Conservation (phyloP, 306 rosid species). For the Prunus davidiana region DNA sequence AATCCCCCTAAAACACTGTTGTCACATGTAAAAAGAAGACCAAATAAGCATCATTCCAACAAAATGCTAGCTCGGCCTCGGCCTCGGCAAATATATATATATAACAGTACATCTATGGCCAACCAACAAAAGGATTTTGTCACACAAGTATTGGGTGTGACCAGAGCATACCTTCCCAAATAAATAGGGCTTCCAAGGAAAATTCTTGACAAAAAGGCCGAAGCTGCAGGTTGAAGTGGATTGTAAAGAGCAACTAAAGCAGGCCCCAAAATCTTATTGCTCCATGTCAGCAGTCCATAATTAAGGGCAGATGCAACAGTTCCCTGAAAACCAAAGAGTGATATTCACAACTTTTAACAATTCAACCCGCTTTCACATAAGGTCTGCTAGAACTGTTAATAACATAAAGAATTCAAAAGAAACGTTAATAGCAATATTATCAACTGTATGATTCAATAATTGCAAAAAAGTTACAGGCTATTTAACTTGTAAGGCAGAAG, state of each 20-base stretch:
- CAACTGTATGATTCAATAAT: neutral
- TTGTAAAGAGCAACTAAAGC: conserved; percentile 86
- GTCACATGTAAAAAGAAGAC: conserved; percentile 24
- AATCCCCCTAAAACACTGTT: conserved; percentile 81
- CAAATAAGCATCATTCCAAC: conserved; percentile 21
- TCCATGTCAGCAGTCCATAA: conserved; percentile 90
- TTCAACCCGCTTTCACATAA: neutral
- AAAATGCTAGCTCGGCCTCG: neutral
- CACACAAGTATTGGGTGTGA: conserved; percentile 12
- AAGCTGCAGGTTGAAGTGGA: conserved; percentile 89
- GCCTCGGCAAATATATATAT: too few species aligned
- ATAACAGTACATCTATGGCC: neutral
- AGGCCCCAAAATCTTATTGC: conserved; percentile 91
- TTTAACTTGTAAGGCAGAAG: neutral
- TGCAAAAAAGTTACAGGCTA: neutral
- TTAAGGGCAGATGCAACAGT: conserved; percentile 81
- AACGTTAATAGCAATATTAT: neutral
- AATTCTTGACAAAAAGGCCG: conserved; percentile 67
- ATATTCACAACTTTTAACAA: neutral
- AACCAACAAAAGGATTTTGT: neutral
- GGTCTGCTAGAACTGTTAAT: neutral
- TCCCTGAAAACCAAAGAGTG: conserved; percentile 53
- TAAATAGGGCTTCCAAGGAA: conserved; percentile 92
- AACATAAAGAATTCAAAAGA: neutral
- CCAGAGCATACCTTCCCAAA: conserved; percentile 72